phyloP scores from a whole-genome alignment of 2,329 filamentous ascomycete genomes.

The Elsinoe arachidis region DNA sequence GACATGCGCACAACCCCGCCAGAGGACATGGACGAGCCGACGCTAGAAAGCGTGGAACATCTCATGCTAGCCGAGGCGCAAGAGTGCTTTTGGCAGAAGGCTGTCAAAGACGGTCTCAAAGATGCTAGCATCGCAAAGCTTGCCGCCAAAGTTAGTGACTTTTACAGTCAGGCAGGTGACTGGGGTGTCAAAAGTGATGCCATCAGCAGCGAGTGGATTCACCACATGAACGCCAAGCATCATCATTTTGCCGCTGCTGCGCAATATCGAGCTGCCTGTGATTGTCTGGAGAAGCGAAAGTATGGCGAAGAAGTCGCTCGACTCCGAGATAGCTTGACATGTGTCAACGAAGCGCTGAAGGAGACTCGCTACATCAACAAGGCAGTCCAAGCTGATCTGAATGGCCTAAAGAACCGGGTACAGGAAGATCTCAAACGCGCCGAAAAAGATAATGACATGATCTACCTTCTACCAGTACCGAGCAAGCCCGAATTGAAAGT shows the following conservation, averaged over 20 bases:
- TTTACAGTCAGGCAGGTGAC: conserved; percentile 78
- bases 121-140: conserved; percentile 87
- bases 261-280: conserved; percentile 82
- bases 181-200: conserved; percentile 81
- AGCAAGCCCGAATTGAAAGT: conserved; percentile 80
- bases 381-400: conserved; percentile 70
- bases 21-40: conserved; percentile 90
- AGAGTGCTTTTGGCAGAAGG: conserved; percentile 97
- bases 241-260: conserved; percentile 95
- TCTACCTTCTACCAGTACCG: conserved; percentile 79
- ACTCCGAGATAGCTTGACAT: conserved; percentile 69
- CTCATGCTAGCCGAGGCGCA: conserved; percentile 87
- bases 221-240: conserved; percentile 94
- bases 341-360: conserved; percentile 77
- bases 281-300: conserved; percentile 84
- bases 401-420: conserved; percentile 71
- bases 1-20: conserved; percentile 72
- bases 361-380: conserved; percentile 77
- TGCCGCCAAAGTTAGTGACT: conserved; percentile 81
- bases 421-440: conserved; percentile 83
- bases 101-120: conserved; percentile 86
- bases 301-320: conserved; percentile 94
- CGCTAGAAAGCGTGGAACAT: conserved; percentile 72
- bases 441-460: conserved; percentile 93
- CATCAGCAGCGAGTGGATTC: conserved; percentile 91